Evolutionary conservation across 2,329 filamentous ascomycete genomes (phyloP).

Genomic region (Thermoascus crustaceus): DNA sequence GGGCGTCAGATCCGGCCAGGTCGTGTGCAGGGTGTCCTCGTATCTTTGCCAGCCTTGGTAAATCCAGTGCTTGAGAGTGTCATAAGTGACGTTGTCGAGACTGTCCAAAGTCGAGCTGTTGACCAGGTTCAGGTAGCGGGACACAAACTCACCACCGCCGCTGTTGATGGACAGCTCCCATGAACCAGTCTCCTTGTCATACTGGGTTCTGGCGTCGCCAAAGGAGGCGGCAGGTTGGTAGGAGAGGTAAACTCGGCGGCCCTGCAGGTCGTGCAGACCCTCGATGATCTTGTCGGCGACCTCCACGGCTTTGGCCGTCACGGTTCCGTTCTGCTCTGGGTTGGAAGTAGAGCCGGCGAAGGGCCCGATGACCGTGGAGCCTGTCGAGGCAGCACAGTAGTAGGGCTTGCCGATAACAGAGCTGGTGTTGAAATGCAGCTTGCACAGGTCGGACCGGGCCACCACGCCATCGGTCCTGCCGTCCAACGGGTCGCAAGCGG

Average conservation of each 20-base stretch:
- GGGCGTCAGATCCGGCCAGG: conserved; percentile 43
- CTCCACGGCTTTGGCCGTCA: conserved; percentile 10
- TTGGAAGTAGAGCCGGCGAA: conserved; percentile 20
- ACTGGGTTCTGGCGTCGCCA: conserved; percentile 27
- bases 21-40: conserved; percentile 46
- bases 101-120: conserved; percentile 38
- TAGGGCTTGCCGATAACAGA: conserved; percentile 41
- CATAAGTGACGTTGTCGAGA: conserved; percentile 46
- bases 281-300: conserved; percentile 21
- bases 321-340: conserved; percentile 15
- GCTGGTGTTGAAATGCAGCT: conserved; percentile 39
- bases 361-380: no score
- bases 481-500: conserved; percentile 48
- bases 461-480: conserved; percentile 49
- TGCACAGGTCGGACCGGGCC: conserved; percentile 42
- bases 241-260: conserved; percentile 30
- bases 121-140: conserved; percentile 14
- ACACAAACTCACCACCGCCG: conserved; percentile 27
- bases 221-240: conserved; percentile 26
- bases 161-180: conserved; percentile 26
- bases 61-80: conserved; percentile 51
- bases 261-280: conserved; percentile 30
- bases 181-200: conserved; percentile 22
- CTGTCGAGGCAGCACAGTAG: conserved; percentile 31
- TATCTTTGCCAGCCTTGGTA: conserved; percentile 42